phyloP scores from a whole-genome alignment of 2,329 filamentous ascomycete genomes.

The Colletotrichum lentis region DNA sequence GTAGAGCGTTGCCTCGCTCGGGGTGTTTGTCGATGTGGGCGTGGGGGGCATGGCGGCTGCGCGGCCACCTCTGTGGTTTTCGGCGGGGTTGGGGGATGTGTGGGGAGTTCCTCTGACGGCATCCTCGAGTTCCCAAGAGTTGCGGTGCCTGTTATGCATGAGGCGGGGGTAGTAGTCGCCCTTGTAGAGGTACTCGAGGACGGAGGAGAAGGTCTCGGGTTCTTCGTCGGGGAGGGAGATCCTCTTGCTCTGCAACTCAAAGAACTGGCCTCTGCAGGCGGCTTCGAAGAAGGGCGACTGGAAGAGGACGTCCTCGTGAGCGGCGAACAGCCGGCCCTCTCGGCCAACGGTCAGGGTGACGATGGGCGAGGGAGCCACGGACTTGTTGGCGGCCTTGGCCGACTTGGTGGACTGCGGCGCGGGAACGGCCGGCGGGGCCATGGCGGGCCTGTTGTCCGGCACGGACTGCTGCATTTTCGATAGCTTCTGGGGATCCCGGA shows the following conservation, averaged over 20 bases:
- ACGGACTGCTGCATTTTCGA: constrained; percentile 87
- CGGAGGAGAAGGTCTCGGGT: constrained; percentile 87
- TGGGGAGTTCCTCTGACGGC: constrained; percentile 56
- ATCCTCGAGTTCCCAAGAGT: constrained; percentile 84
- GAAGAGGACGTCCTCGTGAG: constrained; percentile 85
- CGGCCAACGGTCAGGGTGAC: constrained; percentile 81
- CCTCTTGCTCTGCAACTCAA: constrained; percentile 78
- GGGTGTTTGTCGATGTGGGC: constrained; percentile 66
- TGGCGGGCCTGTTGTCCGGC: constrained; percentile 58
- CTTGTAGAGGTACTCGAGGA: constrained; percentile 93
- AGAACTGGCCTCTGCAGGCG: constrained; percentile 65
- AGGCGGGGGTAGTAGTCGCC: constrained; percentile 90
- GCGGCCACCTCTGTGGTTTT: constrained; percentile 54
- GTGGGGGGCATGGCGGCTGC: constrained; percentile 55
- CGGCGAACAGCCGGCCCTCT: constrained; percentile 89
- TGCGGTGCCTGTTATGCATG: constrained; percentile 80
- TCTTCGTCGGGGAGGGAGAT: constrained; percentile 85
- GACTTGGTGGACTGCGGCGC: constrained; percentile 59
- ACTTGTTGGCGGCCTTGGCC: constrained; percentile 25
- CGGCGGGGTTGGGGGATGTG: constrained; percentile 59
- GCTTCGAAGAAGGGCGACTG: constrained; percentile 80
- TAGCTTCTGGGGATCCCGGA: constrained; percentile 79
- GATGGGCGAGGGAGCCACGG: constrained; percentile 67
- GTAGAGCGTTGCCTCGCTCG: constrained; percentile 79
- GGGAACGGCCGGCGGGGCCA: constrained; percentile 48